Percentiles rank a stretch among this genome's conserved stretches.
These are phyloP conservation scores for Starmerella bombicola DNA, from an alignment of 805 yeast species.

Conservation along the genomic window DNA sequence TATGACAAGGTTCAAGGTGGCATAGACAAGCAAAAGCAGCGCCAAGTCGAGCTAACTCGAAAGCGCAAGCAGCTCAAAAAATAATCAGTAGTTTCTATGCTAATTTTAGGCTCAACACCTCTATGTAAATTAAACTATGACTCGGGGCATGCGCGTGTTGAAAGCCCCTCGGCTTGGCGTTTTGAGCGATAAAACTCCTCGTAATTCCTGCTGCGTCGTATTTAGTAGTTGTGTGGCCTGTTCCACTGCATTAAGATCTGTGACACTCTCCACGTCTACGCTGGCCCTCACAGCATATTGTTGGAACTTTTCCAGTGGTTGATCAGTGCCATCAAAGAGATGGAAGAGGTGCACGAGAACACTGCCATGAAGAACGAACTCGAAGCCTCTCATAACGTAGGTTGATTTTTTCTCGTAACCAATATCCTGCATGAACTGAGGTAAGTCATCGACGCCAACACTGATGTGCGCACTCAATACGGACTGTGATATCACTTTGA, in stretches of 20 bases:
- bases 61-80: slow-evolving; percentile 37
- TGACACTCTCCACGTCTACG: slow-evolving; percentile 56
- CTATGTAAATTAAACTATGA: background rate
- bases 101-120: too few species aligned
- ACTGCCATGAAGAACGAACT: slow-evolving; percentile 46
- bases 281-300: slow-evolving; percentile 41
- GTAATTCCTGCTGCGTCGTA: slow-evolving; percentile 49
- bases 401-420: slow-evolving; percentile 59
- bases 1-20: slow-evolving; percentile 94
- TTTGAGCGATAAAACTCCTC: slow-evolving; percentile 53
- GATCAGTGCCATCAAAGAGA: slow-evolving; percentile 25
- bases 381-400: slow-evolving; percentile 48
- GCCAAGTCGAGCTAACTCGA: slow-evolving; percentile 61
- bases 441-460: slow-evolving; percentile 28
- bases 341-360: slow-evolving; percentile 45
- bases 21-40: slow-evolving; percentile 64
- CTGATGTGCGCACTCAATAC: slow-evolving; percentile 41
- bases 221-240: slow-evolving; percentile 53
- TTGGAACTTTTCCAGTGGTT: slow-evolving; percentile 25
- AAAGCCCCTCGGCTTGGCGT: slow-evolving; percentile 69
- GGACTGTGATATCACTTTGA: slow-evolving; percentile 49
- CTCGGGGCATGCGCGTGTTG: slow-evolving; percentile 53
- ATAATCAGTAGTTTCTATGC: too few species aligned
- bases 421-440: slow-evolving; percentile 40
- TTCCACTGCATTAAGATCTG: slow-evolving; percentile 61